Evolutionary conservation across 1,284 basidiomycete species (phyloP).

Genomic region (Lignosus rhinocerotis): DNA sequence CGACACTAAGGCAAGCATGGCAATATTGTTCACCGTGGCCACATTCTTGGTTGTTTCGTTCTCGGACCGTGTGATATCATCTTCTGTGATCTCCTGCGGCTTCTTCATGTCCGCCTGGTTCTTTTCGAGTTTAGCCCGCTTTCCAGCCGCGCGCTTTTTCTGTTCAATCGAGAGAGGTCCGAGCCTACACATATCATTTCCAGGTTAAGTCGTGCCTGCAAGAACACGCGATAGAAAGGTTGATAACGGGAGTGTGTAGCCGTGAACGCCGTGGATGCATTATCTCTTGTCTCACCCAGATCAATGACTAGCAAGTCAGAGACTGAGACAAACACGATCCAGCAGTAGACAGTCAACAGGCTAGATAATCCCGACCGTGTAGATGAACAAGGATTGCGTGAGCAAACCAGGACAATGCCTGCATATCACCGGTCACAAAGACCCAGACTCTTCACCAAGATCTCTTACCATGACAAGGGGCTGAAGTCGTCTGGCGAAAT

Average conservation of each 20-base stretch:
- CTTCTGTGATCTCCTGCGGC: constrained; percentile 75
- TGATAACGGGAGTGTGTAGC: neutral
- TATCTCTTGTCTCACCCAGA: no score
- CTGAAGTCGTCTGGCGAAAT: no score
- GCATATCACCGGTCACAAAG: no score
- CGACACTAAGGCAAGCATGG: neutral
- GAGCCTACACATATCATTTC: constrained; percentile 48
- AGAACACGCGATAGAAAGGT: neutral
- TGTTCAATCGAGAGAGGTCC: constrained; percentile 78
- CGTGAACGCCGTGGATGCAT: neutral
- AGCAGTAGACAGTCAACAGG: neutral
- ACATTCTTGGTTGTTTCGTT: constrained; percentile 87
- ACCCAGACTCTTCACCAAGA: no score
- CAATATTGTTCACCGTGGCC: constrained; percentile 44
- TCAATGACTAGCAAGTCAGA: neutral
- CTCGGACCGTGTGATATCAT: constrained; percentile 73
- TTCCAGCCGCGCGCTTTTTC: constrained; percentile 61
- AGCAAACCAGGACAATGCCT: no score
- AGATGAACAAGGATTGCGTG: no score
- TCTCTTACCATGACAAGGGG: no score
- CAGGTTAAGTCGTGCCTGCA: no score
- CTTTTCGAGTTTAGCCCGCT: constrained; percentile 74
- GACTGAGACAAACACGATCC: neutral
- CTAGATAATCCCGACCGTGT: no score
- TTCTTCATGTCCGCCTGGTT: constrained; percentile 64